Evolutionary conservation across 2,329 filamentous ascomycete species (phyloP), one percentile per base, ranked within the genome.

Genomic region (Epichloe coenophiala): DNA sequence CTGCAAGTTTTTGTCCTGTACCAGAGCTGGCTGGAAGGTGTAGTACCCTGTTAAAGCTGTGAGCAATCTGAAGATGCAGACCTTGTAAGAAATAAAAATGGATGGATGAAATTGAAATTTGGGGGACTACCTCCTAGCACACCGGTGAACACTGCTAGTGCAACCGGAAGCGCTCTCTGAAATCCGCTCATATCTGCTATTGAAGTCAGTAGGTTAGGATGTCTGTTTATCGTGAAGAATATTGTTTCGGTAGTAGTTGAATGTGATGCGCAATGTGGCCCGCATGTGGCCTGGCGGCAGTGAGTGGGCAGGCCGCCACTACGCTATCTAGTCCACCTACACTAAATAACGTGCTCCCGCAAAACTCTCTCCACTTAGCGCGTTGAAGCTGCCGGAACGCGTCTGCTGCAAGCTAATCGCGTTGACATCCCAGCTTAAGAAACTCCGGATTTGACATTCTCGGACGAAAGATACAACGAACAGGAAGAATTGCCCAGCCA

Each of bases 1-100:
- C 9, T 53, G 49, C 4, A 53, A 33, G 15, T 51, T 55, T 41
- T 61, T 53, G 4, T 48, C 47, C 7, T 59, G 58, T 2, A 60
- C 61, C 48, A 69, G 56, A 27, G 64, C 57, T 21, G 66, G 66
- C 38, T 65, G 60, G 45, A 68, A 69, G 2, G 66, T 68, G 53
- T 69, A 69, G 31, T 61, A 60, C 40, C 66, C 66, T 69, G 48
- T 15, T 1, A 33, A 47, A 45, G 38, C 19, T 4, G 42, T 53
- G 23, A 49, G 42, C 21, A 45, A 45, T 27, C 3, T 19, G 15
- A 19, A 15, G 27, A 27, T 21, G 9, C 11, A 27, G 23, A 23
- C 41, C 23, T 9, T 7, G 23, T 6, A 27, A 6, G 40, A 42
- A 42, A 42, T 15, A 11, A 12, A 23, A 23, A 12, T 42, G 8